These are phyloP conservation scores for Aspergillus vadensis DNA, from an alignment of 2,329 filamentous ascomycete genomes.

Conservation along the genomic window DNA sequence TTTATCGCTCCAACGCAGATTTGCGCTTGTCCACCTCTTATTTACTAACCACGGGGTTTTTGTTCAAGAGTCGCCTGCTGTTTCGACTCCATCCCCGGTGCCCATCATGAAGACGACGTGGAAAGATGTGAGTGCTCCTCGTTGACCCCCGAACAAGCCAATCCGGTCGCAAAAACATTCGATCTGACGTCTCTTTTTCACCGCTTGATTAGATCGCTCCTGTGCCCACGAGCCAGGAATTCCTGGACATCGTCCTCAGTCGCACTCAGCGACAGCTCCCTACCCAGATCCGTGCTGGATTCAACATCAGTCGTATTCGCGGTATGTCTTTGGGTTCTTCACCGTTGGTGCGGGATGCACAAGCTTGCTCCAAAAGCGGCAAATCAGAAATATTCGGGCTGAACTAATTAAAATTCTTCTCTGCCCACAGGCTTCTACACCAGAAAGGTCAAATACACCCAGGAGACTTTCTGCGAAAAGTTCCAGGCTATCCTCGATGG, in stretches of 20 bases:
- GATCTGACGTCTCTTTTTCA: slow-evolving; percentile 40
- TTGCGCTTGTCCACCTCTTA: slow-evolving; percentile 5
- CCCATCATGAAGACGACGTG: slow-evolving; percentile 61
- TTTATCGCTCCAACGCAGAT: slow-evolving; percentile 9
- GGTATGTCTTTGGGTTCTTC: slow-evolving; percentile 35
- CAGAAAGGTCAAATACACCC: slow-evolving; percentile 96
- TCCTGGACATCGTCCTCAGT: slow-evolving; percentile 94
- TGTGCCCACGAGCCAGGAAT: slow-evolving; percentile 90
- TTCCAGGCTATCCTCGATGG: slow-evolving; percentile 86
- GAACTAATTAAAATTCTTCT: slow-evolving; percentile 32
- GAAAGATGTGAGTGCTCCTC: slow-evolving; percentile 52
- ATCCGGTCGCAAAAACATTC: background rate
- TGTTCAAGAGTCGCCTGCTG: slow-evolving; percentile 4
- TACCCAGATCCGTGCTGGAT: slow-evolving; percentile 92
- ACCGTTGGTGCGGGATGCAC: background rate
- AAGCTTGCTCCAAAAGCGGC: background rate
- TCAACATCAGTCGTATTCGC: slow-evolving; percentile 93
- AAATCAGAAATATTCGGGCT: slow-evolving; percentile 12
- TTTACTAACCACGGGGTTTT: slow-evolving; percentile 6
- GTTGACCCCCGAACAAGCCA: background rate
- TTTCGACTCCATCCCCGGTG: slow-evolving; percentile 28
- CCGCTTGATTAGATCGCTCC: slow-evolving; percentile 65
- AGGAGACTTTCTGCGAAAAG: slow-evolving; percentile 96
- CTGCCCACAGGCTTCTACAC: slow-evolving; percentile 76
- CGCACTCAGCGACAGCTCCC: slow-evolving; percentile 89